Evolutionary conservation across 495 filamentous ascomycete genomes (phyloP).

Genomic region (Cryomyces antarcticus): DNA sequence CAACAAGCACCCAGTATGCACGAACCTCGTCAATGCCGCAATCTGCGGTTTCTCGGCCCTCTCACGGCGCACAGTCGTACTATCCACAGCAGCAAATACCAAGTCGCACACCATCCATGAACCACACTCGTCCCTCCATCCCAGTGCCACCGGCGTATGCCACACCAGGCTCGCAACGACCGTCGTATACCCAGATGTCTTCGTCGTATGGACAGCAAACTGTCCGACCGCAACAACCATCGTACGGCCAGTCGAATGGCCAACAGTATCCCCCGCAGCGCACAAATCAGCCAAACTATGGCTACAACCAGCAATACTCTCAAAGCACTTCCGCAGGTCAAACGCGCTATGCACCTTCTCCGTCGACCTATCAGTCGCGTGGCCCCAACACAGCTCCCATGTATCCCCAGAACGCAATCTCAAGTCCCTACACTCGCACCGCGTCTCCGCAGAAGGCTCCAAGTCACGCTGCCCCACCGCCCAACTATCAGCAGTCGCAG

Average conservation of each 20-base stretch:
- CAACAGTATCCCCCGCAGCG: constrained; percentile 8
- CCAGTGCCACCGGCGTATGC: neutral
- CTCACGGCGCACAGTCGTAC: constrained; percentile 6
- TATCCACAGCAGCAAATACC: constrained; percentile 13
- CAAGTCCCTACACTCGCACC: constrained; percentile 2
- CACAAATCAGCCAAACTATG: constrained; percentile 5
- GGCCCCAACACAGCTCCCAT: constrained; percentile 4
- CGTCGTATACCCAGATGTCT: neutral
- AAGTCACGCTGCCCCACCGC: neutral
- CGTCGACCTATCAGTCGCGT: constrained; percentile 8
- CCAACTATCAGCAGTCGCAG: neutral
- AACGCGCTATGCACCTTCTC: constrained; percentile 4
- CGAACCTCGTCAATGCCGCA: constrained; percentile 10
- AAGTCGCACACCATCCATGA: constrained; percentile 10
- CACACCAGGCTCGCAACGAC: neutral
- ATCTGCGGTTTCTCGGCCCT: constrained; percentile 2
- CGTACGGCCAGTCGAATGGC: constrained; percentile 2
- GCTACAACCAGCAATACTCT: constrained; percentile 8
- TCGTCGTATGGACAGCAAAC: constrained; percentile 8
- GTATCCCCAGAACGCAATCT: constrained; percentile 5
- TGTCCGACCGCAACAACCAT: constrained; percentile 4
- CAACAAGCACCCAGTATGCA: constrained; percentile 8
- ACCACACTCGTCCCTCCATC: constrained; percentile 7
- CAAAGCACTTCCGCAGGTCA: constrained; percentile 6
- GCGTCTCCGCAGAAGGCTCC: constrained; percentile 8